Evolutionary conservation across 148 eudicot genomes (phyloP), one percentile per base, ranked within the genome.

Genomic region (Camellia japonica): DNA sequence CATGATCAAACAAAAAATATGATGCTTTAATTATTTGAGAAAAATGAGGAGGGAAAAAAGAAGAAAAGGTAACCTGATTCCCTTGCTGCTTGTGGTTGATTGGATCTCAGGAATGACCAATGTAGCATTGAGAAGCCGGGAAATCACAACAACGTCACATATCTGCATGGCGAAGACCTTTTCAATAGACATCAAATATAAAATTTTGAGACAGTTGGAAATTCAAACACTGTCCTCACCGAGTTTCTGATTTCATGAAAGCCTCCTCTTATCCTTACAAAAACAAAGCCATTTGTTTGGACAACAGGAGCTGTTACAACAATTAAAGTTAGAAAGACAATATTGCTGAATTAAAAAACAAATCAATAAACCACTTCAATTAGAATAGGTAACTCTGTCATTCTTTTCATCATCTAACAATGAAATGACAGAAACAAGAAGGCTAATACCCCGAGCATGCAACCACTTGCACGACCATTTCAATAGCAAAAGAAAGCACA

Each of bases 81-180:
- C 98, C 79, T 95, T 95, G 92, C 91, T 95, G 87, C 97, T 93
- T 69, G 98, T 93, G 80, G 98, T 85, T 63, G 98, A 93, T 77
- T 88, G 94, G 77, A 95, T 89, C 84, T 95, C 97, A 38, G 98
- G 98, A 72, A 93, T 87, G 49, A 93, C 98, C 10, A 95, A 87
- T 49, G 98, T 93, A 66, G 98, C 98, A 85, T 95, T 95, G 67
- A 95, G 93, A 69, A 95, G 86, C 78, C 97, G 88, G 56, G 98
- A 86, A 70, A 95, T 87, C 71, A 84, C 94, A 78, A 93, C 98
- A 77, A 88, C 96, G 84, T 95, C 98, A 75, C 90, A 88, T 46
- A 92, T 91, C 98, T 94, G 80, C 79, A 77, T 52, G 76, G 60
- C 0, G 52, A 77, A 68, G 61, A 72, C 58, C 30, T 10, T 64